Evolutionary conservation across 2,329 filamentous ascomycete genomes (phyloP).

Genomic region (Lecanicillium sp.): DNA sequence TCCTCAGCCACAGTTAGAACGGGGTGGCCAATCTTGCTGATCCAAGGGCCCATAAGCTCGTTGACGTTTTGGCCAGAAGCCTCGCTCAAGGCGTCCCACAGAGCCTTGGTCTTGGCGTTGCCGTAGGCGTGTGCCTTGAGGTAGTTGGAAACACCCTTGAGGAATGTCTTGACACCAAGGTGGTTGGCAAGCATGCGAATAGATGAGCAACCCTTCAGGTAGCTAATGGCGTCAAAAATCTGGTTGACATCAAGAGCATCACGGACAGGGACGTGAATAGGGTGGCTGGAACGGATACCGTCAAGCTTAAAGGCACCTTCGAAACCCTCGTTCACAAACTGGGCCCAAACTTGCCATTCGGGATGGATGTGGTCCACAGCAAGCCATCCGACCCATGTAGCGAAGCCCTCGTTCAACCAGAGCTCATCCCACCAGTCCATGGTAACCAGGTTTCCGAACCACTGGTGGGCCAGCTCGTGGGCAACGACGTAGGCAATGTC

Average conservation of each 20-base stretch:
- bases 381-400: conserved; percentile 96
- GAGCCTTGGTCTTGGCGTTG: conserved; percentile 82
- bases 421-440: conserved; percentile 97
- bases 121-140: conserved; percentile 81
- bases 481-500: conserved; percentile 93
- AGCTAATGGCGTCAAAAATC: conserved; percentile 95
- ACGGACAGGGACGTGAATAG: conserved; percentile 89
- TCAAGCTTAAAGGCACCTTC: conserved; percentile 88
- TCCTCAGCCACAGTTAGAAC: conserved; percentile 81
- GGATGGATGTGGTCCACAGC: conserved; percentile 87
- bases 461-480: conserved; percentile 95
- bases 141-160: conserved; percentile 84
- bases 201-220: conserved; percentile 90
- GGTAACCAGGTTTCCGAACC: conserved; percentile 91
- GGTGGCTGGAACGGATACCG: conserved; percentile 82
- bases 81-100: conserved; percentile 83
- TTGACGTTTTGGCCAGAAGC: conserved; percentile 83
- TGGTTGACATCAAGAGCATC: conserved; percentile 95
- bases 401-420: conserved; percentile 94
- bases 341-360: conserved; percentile 95
- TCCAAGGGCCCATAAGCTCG: conserved; percentile 88
- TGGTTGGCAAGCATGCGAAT: conserved; percentile 94
- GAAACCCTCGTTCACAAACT: conserved; percentile 93
- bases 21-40: conserved; percentile 90
- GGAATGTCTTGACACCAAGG: conserved; percentile 78